Percentiles rank a stretch among this genome's conserved stretches.
Conservation (phyloP, 1,284 basidiomycete species). For the Acaromyces ingoldii region DNA sequence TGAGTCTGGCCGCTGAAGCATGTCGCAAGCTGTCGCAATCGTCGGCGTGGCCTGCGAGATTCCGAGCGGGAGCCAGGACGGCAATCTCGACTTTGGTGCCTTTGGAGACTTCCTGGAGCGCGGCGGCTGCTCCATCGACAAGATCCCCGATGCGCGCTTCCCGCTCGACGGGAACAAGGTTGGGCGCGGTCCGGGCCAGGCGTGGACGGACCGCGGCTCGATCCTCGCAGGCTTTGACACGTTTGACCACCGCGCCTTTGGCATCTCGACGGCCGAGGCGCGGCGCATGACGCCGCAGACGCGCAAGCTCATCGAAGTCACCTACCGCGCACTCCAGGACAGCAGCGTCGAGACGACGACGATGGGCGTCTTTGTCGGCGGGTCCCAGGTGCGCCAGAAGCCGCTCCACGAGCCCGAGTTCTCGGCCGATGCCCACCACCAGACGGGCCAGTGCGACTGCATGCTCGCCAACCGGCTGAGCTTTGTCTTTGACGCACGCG, state of each 20-base stretch:
- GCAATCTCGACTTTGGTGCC: too few species aligned
- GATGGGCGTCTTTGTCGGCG: constrained; percentile 20
- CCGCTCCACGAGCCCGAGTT: not conserved
- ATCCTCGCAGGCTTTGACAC: constrained; percentile 14
- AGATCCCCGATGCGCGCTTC: too few species aligned
- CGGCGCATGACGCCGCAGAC: constrained; percentile 11
- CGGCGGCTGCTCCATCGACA: too few species aligned
- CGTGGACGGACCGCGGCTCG: constrained; percentile 18
- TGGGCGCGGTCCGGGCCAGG: constrained; percentile 14
- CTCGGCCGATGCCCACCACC: not conserved
- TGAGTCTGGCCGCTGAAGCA: too few species aligned
- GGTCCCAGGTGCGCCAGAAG: constrained; percentile 15
- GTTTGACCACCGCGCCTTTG: constrained; percentile 18
- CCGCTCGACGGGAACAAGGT: too few species aligned
- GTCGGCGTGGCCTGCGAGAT: too few species aligned
- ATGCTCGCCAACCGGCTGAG: constrained; percentile 22
- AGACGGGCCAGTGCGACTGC: constrained; percentile 13
- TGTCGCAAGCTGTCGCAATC: too few species aligned
- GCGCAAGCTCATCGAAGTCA: constrained; percentile 12
- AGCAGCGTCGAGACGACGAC: constrained; percentile 17
- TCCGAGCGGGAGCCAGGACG: too few species aligned
- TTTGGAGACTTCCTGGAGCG: too few species aligned
- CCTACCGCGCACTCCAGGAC: constrained; percentile 18
- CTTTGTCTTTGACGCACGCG: constrained; percentile 19
- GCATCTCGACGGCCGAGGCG: constrained; percentile 17